Evolutionary conservation across 2,329 filamentous ascomycete genomes (phyloP).

Genomic region (Fusarium protoensiforme): DNA sequence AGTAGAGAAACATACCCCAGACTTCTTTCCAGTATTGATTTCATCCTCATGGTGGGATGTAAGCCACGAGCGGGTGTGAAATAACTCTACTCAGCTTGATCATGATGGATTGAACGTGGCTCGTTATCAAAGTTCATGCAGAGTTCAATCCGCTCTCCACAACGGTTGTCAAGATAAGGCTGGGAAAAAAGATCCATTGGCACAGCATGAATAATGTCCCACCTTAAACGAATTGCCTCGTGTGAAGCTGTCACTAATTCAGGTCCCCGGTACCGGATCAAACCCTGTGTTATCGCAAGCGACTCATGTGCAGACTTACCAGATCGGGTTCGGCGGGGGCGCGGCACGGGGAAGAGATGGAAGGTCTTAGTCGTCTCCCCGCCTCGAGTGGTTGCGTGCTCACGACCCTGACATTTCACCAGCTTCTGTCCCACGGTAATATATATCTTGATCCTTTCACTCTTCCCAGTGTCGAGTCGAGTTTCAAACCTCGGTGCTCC

Average conservation of each 20-base stretch:
- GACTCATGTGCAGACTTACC: slow-evolving; percentile 9
- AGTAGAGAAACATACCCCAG: not conserved
- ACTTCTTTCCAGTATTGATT: not conserved
- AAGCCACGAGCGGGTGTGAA: not conserved
- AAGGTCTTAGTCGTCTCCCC: slow-evolving; percentile 11
- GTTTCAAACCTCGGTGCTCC: not conserved
- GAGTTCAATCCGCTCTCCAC: not conserved
- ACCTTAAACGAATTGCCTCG: not conserved
- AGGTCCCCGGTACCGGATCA: slow-evolving; percentile 1
- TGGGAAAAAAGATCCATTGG: not conserved
- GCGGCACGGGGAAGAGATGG: not conserved
- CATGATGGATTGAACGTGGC: not conserved
- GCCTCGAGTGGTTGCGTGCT: slow-evolving; percentile 37
- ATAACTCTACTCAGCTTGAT: not conserved
- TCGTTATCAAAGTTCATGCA: not conserved
- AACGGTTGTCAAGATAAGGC: not conserved
- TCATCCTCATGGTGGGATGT: not conserved
- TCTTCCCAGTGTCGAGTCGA: not conserved
- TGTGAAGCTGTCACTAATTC: not conserved
- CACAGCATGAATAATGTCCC: not conserved
- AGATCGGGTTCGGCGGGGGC: slow-evolving; percentile 1
- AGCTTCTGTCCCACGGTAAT: slow-evolving; percentile 4
- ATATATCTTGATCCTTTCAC: not conserved
- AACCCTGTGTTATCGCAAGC: slow-evolving; percentile 1
- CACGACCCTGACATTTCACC: slow-evolving; percentile 13